Base-by-base conservation (phyloP, 2,329 filamentous ascomycete genomes). In the Keithomyces neogunnii region DNA sequence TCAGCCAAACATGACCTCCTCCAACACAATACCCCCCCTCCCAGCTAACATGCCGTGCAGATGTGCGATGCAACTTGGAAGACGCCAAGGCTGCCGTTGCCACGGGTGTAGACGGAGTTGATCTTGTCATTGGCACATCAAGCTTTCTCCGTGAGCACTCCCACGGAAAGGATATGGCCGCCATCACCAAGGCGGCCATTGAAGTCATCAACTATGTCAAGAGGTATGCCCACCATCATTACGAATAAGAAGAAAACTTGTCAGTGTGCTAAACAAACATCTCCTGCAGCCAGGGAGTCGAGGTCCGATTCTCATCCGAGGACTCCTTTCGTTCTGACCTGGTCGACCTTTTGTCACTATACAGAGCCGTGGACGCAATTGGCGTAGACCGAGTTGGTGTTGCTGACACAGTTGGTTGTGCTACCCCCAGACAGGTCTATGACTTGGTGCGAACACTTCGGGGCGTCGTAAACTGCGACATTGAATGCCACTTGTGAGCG, bases 321-420 rank as follows among this genome's bases (percentile, higher is more conserved):
- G 89, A 93, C 69, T 91, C 87, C 1, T 93, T 93, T 83, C 81
- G 89, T 60, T 89, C 86, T 53, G 86, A 92, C 66, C 77, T 95
- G 7, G 54, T 56, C 56, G 88, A 92, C 66, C 78, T 93, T 35
- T 77, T 92, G 51, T 85, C 82, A 48, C 81, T 92, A 59, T 93
- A 93, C 76, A 82, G 77, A 55, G 86, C 87, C 29, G 88, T 91
- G 54, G 86, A 91, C 72, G 85, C 88, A 72, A 82, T 88, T 60
- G 89, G 89, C 60, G 89, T 92, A 33, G 80, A 89, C 73, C 79
- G 89, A 67, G 89, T 95, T 2, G 91, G 91, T 73, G 90, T 96
- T 66, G 91, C 91, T 47, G 91, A 96, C 68, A 96, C 90, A 10
- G 90, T 96, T 89, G 88, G 88, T 53, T 89, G 87, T 62, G 88